Evolutionary conservation across 306 rosid species (phyloP).

Genomic region (Sesbania bispinosa): DNA sequence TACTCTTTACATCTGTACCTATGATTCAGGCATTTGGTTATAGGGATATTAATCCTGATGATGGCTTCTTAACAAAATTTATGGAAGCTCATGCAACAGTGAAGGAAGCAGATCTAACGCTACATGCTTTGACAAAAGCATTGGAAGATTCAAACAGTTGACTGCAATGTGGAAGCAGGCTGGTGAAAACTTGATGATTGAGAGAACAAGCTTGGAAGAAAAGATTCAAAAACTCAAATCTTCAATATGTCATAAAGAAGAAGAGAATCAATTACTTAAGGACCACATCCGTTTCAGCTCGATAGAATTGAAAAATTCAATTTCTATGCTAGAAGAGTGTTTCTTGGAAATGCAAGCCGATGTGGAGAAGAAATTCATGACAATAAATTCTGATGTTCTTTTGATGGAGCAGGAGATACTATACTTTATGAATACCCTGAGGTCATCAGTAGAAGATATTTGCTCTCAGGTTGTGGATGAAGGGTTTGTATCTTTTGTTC

Average conservation of each 20-base stretch:
- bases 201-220: constrained; percentile 54
- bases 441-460: constrained; percentile 58
- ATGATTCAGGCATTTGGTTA: constrained; percentile 45
- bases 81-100: constrained; percentile 70
- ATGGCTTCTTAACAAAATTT: constrained; percentile 55
- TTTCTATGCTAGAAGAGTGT: constrained; percentile 58
- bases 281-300: constrained; percentile 47
- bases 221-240: constrained; percentile 63
- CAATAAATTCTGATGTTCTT: constrained; percentile 46
- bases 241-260: constrained; percentile 48
- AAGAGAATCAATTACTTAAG: constrained; percentile 50
- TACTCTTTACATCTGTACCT: constrained; percentile 16
- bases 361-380: constrained; percentile 49
- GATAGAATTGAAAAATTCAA: constrained; percentile 53
- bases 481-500: constrained; percentile 49
- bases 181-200: constrained; percentile 55
- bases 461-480: constrained; percentile 45
- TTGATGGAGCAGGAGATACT: constrained; percentile 48
- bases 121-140: constrained; percentile 77
- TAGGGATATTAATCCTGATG: constrained; percentile 31
- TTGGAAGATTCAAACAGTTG: constrained; percentile 66
- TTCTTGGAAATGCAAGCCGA: constrained; percentile 62
- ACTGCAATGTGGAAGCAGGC: constrained; percentile 63
- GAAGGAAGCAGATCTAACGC: constrained; percentile 75
- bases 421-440: constrained; percentile 38